Evolutionary conservation across 2,329 filamentous ascomycete genomes (phyloP).

Genomic region (Trichophyton rubrum): DNA sequence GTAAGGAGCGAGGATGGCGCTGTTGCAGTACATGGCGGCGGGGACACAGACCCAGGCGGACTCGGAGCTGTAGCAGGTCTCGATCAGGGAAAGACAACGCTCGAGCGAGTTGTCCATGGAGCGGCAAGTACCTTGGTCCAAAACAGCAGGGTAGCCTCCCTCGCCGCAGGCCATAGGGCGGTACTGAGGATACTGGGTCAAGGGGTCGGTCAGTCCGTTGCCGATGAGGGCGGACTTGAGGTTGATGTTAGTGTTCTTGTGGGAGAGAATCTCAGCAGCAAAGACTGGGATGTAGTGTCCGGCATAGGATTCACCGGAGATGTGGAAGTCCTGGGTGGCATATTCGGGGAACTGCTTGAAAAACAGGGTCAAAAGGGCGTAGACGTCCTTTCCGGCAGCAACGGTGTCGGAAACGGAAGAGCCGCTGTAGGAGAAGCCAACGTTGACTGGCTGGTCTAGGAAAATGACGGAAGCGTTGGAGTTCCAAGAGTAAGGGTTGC

Average conservation of each 20-base stretch:
- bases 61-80: slow-evolving; percentile 19
- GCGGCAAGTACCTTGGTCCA: slow-evolving; percentile 63
- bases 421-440: slow-evolving; percentile 92
- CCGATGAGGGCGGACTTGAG: slow-evolving; percentile 90
- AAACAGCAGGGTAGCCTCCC: slow-evolving; percentile 81
- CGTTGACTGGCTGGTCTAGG: slow-evolving; percentile 97
- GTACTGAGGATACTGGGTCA: slow-evolving; percentile 92
- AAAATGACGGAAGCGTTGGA: slow-evolving; percentile 97
- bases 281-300: slow-evolving; percentile 95
- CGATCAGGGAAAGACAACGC: slow-evolving; percentile 72
- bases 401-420: slow-evolving; percentile 80
- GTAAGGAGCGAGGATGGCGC: slow-evolving; percentile 87
- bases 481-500: slow-evolving; percentile 92
- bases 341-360: slow-evolving; percentile 99
- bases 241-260: slow-evolving; percentile 97
- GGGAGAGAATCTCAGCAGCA: slow-evolving; percentile 67
- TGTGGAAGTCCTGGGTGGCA: slow-evolving; percentile 90
- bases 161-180: slow-evolving; percentile 96
- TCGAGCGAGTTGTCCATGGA: slow-evolving; percentile 88
- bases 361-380: slow-evolving; percentile 92
- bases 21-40: slow-evolving; percentile 97
- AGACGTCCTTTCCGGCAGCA: slow-evolving; percentile 94
- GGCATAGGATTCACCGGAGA: slow-evolving; percentile 88
- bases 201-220: slow-evolving; percentile 87
- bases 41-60: slow-evolving; percentile 72